These are phyloP conservation scores for Volvariella surrecta DNA, from an alignment of 1,284 basidiomycete species.

Conservation along the genomic window DNA sequence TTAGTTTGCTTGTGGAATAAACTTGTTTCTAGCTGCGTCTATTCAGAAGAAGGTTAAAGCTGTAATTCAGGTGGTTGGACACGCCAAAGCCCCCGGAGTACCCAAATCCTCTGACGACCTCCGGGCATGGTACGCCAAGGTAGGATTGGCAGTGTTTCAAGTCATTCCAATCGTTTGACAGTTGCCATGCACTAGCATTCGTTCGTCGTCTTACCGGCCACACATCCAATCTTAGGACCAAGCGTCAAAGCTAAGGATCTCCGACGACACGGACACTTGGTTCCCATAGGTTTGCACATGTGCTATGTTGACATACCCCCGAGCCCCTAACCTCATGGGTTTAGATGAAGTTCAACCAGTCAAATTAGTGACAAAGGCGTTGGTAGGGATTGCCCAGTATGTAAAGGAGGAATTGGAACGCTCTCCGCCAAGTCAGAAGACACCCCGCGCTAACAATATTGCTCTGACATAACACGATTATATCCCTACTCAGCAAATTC, in stretches of 20 bases:
- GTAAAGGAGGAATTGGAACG: slow-evolving; percentile 26
- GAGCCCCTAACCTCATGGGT: slow-evolving; percentile 1
- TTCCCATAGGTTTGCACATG: slow-evolving; percentile 38
- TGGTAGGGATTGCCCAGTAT: slow-evolving; percentile 52
- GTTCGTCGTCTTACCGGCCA: slow-evolving; percentile 51
- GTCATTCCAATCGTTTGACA: neutral
- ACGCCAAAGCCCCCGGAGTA: slow-evolving; percentile 45
- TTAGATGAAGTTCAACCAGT: slow-evolving; percentile 55
- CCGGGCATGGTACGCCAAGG: slow-evolving; percentile 58
- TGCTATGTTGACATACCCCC: slow-evolving; percentile 6
- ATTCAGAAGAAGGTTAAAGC: slow-evolving; percentile 12
- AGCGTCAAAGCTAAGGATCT: slow-evolving; percentile 39
- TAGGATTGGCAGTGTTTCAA: slow-evolving; percentile 17
- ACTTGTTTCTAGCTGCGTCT: slow-evolving; percentile 7
- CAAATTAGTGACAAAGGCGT: slow-evolving; percentile 48
- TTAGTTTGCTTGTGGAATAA: slow-evolving; percentile 5
- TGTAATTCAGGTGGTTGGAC: slow-evolving; percentile 73
- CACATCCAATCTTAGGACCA: slow-evolving; percentile 41
- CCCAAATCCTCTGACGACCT: slow-evolving; percentile 44
- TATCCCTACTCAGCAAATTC: too few species aligned
- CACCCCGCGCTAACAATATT: too few species aligned
- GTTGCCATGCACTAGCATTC: slow-evolving; percentile 39
- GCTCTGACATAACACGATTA: too few species aligned
- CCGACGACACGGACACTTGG: slow-evolving; percentile 53
- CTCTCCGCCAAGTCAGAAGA: slow-evolving; percentile 6